Conservation (phyloP, 768 basidiomycete genomes). For the Boletus rubescentipes region DNA sequence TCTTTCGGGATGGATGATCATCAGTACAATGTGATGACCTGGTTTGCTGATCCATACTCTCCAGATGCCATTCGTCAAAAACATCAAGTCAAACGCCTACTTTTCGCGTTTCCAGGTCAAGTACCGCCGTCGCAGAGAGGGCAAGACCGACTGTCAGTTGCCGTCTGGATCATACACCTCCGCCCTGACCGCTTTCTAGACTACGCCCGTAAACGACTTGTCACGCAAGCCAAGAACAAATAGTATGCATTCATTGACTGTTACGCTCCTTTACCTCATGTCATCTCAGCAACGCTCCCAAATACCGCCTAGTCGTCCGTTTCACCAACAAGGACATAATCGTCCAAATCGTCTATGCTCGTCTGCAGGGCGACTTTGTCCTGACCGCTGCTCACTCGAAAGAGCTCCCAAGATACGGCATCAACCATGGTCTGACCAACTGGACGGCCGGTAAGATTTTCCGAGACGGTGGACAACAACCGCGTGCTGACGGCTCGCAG, state of each 20-base stretch:
- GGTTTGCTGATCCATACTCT: conserved; percentile 17
- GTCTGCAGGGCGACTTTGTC: conserved; percentile 95
- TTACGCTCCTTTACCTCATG: conserved; percentile 7
- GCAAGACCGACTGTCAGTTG: conserved; percentile 94
- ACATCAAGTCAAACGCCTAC: conserved; percentile 94
- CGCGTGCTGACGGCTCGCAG: conserved; percentile 37
- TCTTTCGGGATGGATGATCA: conserved; percentile 32
- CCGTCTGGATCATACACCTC: neutral
- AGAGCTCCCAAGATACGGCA: conserved; percentile 94
- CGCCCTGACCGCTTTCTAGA: conserved; percentile 46
- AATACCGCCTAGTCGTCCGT: conserved; percentile 98
- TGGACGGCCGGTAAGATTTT: conserved; percentile 82
- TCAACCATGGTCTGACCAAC: conserved; percentile 98
- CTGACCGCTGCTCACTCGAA: conserved; percentile 83
- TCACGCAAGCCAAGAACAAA: conserved; percentile 99
- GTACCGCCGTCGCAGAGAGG: conserved; percentile 95
- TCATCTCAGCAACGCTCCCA: conserved; percentile 77
- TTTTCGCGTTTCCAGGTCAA: conserved; percentile 99
- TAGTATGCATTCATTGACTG: conserved; percentile 53
- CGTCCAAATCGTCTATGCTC: conserved; percentile 94
- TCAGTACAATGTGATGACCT: conserved; percentile 27
- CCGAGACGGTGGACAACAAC: neutral
- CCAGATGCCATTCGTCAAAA: conserved; percentile 96
- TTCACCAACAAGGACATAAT: conserved; percentile 98
- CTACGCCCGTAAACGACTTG: conserved; percentile 96